Conservation (phyloP, 83 land plant genomes). For the Diphasiastrum complanatum region DNA sequence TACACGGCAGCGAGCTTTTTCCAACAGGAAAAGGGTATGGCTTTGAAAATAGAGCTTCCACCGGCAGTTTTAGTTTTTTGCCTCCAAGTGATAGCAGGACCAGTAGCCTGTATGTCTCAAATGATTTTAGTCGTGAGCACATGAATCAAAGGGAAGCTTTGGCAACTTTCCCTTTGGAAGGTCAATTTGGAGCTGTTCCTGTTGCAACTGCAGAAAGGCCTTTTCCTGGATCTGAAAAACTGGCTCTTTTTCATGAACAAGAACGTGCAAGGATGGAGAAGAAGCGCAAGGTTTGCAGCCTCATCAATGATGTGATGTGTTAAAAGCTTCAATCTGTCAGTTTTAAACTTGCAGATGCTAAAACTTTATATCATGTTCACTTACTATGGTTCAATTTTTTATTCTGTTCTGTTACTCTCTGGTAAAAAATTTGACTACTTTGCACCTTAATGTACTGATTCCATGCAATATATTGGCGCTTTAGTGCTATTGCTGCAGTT, state of each 20-base stretch:
- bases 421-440: too few species aligned
- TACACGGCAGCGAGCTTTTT: constrained; percentile 2
- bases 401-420: too few species aligned
- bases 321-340: too few species aligned
- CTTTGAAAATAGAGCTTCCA: neutral
- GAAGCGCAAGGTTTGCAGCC: constrained; percentile 13
- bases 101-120: neutral
- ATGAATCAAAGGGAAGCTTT: too few species aligned
- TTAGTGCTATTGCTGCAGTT: too few species aligned
- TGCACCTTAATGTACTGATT: too few species aligned
- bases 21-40: neutral
- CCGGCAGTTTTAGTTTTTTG: neutral
- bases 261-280: constrained; percentile 1
- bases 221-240: constrained; percentile 2
- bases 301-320: neutral
- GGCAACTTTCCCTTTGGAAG: neutral
- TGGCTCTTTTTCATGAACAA: neutral
- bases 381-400: too few species aligned
- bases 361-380: too few species aligned
- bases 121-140: neutral
- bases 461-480: too few species aligned
- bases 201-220: neutral
- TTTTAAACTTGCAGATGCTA: too few species aligned
- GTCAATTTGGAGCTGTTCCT: neutral
- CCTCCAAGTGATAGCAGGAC: neutral